These are phyloP conservation scores for Annona cherimola DNA, from an alignment of 164 flowering plant species.

Conservation along the genomic window DNA sequence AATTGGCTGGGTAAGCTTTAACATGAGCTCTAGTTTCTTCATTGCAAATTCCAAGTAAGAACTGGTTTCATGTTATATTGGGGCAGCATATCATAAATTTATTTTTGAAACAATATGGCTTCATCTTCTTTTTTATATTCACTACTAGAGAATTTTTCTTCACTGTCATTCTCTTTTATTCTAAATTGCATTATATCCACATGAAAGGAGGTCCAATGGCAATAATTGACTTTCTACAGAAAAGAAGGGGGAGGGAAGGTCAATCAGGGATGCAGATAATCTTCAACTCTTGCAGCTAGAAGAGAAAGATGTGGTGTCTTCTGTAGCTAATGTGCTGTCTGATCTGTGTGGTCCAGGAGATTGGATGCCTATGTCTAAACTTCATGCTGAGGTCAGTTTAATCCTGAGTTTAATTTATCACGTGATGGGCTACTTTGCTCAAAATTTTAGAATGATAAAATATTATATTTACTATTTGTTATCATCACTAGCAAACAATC, in stretches of 20 bases:
- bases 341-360: conserved; percentile 98
- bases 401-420: neutral
- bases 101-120: too few relatives aligned
- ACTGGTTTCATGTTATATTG: too few relatives aligned
- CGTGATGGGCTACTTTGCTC: neutral
- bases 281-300: conserved; percentile 78
- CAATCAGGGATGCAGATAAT: conserved; percentile 75
- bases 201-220: neutral
- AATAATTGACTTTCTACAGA: conserved; percentile 34
- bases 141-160: too few relatives aligned
- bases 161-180: too few relatives aligned
- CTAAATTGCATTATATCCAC: too few relatives aligned
- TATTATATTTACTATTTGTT: neutral
- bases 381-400: conserved; percentile 72
- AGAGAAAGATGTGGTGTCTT: conserved; percentile 93
- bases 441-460: neutral
- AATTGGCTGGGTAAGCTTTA: too few relatives aligned
- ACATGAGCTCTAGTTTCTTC: too few relatives aligned
- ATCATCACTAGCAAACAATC: too few relatives aligned
- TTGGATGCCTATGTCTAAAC: conserved; percentile 97
- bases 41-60: too few relatives aligned
- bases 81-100: too few relatives aligned
- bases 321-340: conserved; percentile 90
- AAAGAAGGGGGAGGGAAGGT: conserved; percentile 68
- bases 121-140: too few relatives aligned